Percentiles rank a stretch among this genome's conserved stretches.
phyloP scores from a whole-genome alignment of 2,329 filamentous ascomycete species.

The Emmonsiellopsis sp. region DNA sequence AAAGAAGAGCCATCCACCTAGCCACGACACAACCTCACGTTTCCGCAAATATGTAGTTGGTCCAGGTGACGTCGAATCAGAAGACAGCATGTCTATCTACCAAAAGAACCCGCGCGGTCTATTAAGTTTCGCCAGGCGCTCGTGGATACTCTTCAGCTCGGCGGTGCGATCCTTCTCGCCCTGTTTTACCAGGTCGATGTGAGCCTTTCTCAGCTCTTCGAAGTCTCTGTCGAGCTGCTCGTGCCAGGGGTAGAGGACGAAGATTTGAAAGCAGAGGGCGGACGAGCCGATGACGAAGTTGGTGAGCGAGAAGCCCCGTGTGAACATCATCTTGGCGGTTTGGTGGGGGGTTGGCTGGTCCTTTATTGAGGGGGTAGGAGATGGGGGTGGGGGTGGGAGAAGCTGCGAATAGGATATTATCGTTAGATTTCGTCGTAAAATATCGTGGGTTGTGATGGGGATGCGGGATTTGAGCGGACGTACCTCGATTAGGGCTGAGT shows the following conservation, averaged over 20 bases:
- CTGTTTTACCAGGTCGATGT: conserved; percentile 29
- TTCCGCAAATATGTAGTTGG: too few relatives aligned
- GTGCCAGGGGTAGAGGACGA: conserved; percentile 63
- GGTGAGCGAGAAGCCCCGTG: conserved; percentile 48
- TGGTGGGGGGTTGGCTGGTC: not conserved
- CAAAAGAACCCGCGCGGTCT: not conserved
- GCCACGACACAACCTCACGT: too few relatives aligned
- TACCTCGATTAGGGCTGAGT: not conserved
- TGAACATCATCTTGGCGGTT: conserved; percentile 31
- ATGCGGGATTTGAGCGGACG: not conserved
- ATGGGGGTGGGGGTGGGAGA: too few relatives aligned
- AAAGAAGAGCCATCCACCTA: too few relatives aligned
- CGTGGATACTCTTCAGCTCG: conserved; percentile 8
- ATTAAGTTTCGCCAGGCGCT: conserved; percentile 7
- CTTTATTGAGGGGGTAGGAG: not conserved
- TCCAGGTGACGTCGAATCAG: too few relatives aligned
- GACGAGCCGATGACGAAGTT: conserved; percentile 59
- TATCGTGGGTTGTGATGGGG: too few relatives aligned
- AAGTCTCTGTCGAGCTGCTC: conserved; percentile 56
- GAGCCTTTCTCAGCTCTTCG: conserved; percentile 49
- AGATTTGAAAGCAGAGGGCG: conserved; percentile 58
- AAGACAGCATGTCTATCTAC: not conserved
- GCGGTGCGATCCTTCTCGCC: conserved; percentile 6
- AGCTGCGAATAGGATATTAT: not conserved
- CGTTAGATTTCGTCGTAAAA: not conserved